These are phyloP conservation scores for Euclidium syriacum DNA, from an alignment of 345 rosid genomes.

Conservation along the genomic window DNA sequence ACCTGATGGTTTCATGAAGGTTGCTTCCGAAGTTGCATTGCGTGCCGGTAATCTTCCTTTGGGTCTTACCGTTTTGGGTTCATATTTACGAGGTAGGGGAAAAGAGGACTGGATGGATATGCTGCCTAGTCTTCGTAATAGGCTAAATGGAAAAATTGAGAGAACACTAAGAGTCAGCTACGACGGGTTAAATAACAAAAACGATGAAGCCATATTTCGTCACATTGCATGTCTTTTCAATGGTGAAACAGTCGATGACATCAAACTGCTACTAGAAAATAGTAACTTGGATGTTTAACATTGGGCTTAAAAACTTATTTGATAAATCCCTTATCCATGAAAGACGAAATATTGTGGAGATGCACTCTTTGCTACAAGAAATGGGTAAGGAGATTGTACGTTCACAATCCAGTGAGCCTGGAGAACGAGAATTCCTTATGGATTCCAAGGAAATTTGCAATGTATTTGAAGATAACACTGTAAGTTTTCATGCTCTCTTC, in stretches of 20 bases:
- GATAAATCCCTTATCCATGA: slow-evolving; percentile 17
- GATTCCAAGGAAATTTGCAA: slow-evolving; percentile 5
- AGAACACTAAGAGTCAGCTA: slow-evolving; percentile 17
- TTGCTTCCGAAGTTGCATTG: not conserved
- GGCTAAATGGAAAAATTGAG: not conserved
- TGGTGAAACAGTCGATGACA: not conserved
- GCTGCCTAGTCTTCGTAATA: not conserved
- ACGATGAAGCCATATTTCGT: slow-evolving; percentile 17
- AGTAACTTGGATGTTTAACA: not conserved
- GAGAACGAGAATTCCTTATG: slow-evolving; percentile 13
- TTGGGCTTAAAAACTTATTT: not conserved
- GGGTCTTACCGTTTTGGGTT: slow-evolving; percentile 29
- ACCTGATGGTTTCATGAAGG: not conserved
- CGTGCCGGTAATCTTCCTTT: slow-evolving; percentile 22
- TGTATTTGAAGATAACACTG: slow-evolving; percentile 11
- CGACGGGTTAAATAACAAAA: not conserved
- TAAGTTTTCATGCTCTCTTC: not conserved
- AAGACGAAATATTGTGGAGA: not conserved
- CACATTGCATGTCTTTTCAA: slow-evolving; percentile 31
- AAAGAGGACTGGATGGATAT: slow-evolving; percentile 14
- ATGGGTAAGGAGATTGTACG: slow-evolving; percentile 19
- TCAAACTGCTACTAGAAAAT: not conserved
- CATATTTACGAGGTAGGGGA: not conserved
- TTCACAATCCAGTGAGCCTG: slow-evolving; percentile 4
- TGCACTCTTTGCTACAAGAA: slow-evolving; percentile 28